Evolutionary conservation across 164 flowering plant genomes (phyloP), one percentile per base, ranked within the genome.

Genomic region (Chloranthus sessilifolius): DNA sequence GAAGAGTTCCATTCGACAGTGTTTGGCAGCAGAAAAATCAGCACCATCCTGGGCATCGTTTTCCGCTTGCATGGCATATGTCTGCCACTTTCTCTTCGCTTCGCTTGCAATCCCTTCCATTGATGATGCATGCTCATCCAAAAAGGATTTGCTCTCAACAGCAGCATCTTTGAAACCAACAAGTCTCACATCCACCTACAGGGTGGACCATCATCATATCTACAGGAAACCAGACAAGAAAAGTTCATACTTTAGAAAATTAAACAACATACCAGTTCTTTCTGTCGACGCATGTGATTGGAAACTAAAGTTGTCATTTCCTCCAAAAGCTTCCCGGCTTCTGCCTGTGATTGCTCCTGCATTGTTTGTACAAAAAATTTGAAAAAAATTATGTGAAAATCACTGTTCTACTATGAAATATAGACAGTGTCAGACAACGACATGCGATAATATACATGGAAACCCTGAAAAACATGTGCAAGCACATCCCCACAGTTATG

Each of bases 31-130:
- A 63, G 89, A 74, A 25, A 76, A 80, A 62, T 79, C 89, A 56
- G 78, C 88, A 69, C 59, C 55, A 39, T 92, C 89, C 35, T 71
- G 78, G n/a, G 76, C 66, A 55, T 64, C 75, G 63, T 55, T 72
- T 37, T 79, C 95, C 14, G 84, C 79, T 54, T 86, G 85, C 36
- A 49, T 43, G 14, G 78, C 77, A 52, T 77, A 86, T 33, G 71
- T 75, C 47, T 82, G 75, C 97, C 99, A 92, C 53, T 92, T 92
- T 41, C 99, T 73, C 65, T 92, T 89, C 7, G 94, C 88, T 61
- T 82, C 86, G 29, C 71, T 58, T 19, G 90, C 69, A 22, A 77
- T 65, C 37, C 73, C 75, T 24, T 68, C 78, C 65, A 92, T 48
- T 2, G 76, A 61, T 4, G 86, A 78, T 52, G 79, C 69, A 59